These are phyloP conservation scores for Rusavskia elegans DNA, from an alignment of 495 filamentous ascomycete genomes.

Conservation along the genomic window DNA sequence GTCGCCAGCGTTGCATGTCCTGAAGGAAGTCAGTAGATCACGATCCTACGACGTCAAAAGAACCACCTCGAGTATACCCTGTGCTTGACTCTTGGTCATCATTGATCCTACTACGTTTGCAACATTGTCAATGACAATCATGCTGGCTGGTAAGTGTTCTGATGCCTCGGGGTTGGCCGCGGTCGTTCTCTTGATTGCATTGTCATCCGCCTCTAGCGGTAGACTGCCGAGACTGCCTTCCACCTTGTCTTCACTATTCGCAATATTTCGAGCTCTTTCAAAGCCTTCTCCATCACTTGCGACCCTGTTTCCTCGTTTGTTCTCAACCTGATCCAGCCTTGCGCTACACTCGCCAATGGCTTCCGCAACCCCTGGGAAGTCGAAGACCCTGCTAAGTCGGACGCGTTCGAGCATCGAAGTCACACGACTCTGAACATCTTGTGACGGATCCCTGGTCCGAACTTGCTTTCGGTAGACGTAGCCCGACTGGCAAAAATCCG, in stretches of 20 bases:
- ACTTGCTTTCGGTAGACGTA: conserved; percentile 4
- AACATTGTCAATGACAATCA: conserved; percentile 12
- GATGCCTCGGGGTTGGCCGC: neutral
- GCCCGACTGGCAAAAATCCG: conserved; percentile 5
- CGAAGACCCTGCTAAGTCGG: conserved; percentile 13
- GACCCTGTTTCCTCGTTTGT: neutral
- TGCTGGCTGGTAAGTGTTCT: conserved; percentile 2
- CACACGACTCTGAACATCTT: neutral
- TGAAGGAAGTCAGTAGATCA: neutral
- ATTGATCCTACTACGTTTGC: conserved; percentile 8
- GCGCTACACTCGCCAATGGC: conserved; percentile 9
- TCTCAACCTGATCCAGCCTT: neutral
- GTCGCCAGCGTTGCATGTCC: conserved; percentile 14
- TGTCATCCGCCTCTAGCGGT: neutral
- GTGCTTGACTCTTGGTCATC: conserved; percentile 6
- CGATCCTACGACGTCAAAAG: too few species aligned
- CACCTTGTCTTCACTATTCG: neutral
- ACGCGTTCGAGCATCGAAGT: conserved; percentile 12
- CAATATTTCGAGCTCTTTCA: neutral
- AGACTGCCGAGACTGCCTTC: neutral
- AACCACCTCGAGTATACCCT: neutral
- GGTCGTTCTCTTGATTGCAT: neutral
- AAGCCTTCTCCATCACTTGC: conserved; percentile 1
- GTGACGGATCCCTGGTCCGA: neutral
- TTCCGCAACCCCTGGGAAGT: conserved; percentile 13